Base-by-base conservation (phyloP, 495 filamentous ascomycete genomes). In the Monascus purpureus region DNA sequence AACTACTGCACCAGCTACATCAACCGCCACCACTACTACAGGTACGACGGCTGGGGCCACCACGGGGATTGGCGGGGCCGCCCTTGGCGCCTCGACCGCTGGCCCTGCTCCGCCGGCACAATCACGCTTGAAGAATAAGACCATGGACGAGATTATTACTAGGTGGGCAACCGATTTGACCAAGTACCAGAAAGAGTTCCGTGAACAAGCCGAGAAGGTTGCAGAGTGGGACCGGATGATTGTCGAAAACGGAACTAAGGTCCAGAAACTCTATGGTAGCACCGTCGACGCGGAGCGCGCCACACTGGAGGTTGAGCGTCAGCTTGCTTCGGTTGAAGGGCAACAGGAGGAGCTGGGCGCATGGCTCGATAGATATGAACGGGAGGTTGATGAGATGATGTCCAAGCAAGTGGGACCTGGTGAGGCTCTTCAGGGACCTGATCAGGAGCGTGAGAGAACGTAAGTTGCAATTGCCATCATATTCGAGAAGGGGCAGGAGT, bases 141-240 rank as follows among this genome's bases (percentile, higher is more conserved):
- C 88, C 1, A 96, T 99, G 88, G 90, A 96, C 46, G 92, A 99
- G 52, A 96, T 99, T 42, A 85, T 99, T 45, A 94, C 81, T n/a
- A 73, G 83, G 12, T 99, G 92, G 92, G 90, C 90, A 0, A 79
- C 82, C 0, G 90, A 96, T 48, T 70, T 96, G 17, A 76, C 82
- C 36, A 90, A 92, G 46, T 94, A 96, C 49, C 87, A 95, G 49
- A 85, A 88, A 48, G 82, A 93, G 28, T 99, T 96, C 63, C 81
- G 85, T 35, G 65, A 75, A 2, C 85, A 95, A 49, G 92, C 92
- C 0, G 57, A 74, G 35, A 80, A 87, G 43, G 82, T 96, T 11
- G 76, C 85, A 14, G 63, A 72, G 28, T 99, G 92, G 92, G 92
- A 99, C 52, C 75, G 77, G 5, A 63, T 86, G 60, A 64, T 99